Evolutionary conservation across 495 filamentous ascomycete genomes (phyloP).

Genomic region (Penicillium alfredii): DNA sequence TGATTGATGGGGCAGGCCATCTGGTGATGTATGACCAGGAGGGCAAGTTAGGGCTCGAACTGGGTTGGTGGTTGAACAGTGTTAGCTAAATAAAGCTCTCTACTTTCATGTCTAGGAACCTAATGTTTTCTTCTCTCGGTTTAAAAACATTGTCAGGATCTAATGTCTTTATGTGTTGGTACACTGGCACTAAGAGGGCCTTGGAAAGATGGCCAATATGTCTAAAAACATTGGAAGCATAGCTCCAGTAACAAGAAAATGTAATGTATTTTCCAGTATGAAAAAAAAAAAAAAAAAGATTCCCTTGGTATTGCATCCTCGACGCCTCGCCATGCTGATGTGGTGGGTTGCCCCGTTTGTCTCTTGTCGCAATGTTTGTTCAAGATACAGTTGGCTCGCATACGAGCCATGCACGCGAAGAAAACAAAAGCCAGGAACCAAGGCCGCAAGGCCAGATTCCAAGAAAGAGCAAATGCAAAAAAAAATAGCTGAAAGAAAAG

Average conservation of each 20-base stretch:
- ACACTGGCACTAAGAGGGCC: too few species aligned
- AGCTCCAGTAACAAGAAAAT: too few species aligned
- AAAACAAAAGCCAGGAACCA: conserved; percentile 2
- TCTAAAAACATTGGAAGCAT: too few species aligned
- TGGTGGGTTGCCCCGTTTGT: conserved; percentile 13
- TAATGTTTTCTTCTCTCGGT: too few species aligned
- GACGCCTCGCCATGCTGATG: conserved; percentile 38
- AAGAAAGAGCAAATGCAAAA: conserved; percentile 11
- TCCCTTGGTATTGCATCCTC: conserved; percentile 14
- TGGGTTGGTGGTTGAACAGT: conserved; percentile 19
- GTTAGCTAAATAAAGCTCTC: too few species aligned
- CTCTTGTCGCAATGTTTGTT: conserved; percentile 4
- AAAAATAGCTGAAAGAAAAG: conserved; percentile 1
- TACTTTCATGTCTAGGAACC: too few species aligned
- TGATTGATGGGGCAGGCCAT: conserved; percentile 32
- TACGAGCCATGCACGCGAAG: conserved; percentile 1
- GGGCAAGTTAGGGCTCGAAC: conserved; percentile 22
- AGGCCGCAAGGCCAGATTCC: neutral
- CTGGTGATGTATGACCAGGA: conserved; percentile 32
- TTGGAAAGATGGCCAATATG: too few species aligned
- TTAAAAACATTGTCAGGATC: too few species aligned
- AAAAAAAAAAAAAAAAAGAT: conserved; percentile 7
- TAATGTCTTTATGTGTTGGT: too few species aligned
- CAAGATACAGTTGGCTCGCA: conserved; percentile 9
- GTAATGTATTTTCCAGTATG: conserved; percentile 11